Percentiles rank a stretch among this genome's conserved stretches.
phyloP scores from a whole-genome alignment of 192 early-diverging fungal genomes.

The Chytriomyces sp. region DNA sequence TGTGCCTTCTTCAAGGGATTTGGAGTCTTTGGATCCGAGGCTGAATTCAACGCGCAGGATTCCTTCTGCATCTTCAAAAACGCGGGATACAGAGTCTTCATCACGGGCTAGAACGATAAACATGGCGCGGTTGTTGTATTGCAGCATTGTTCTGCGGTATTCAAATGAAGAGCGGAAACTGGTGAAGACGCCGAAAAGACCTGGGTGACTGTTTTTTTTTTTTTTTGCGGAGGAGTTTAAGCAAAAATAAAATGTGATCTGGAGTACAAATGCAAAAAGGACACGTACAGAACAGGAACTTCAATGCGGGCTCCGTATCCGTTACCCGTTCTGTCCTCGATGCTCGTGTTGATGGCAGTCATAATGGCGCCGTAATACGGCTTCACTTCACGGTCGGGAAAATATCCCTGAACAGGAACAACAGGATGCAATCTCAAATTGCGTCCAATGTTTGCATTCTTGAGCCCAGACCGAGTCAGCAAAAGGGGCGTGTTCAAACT shows the following conservation, averaged over 20 bases:
- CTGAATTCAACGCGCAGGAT: constrained; percentile 56
- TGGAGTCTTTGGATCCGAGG: constrained; percentile 58
- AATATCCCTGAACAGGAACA: constrained; percentile 65
- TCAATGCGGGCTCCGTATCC: constrained; percentile 74
- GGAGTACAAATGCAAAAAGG: too few relatives aligned
- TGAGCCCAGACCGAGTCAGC: constrained; percentile 67
- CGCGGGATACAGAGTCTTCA: constrained; percentile 54
- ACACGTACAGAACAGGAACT: constrained; percentile 16
- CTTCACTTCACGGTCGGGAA: constrained; percentile 56
- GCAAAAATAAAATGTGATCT: too few relatives aligned
- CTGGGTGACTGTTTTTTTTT: constrained; percentile 61
- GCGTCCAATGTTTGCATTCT: constrained; percentile 70
- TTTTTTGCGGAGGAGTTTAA: too few relatives aligned
- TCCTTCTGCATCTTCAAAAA: constrained; percentile 53
- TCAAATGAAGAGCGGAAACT: constrained; percentile 58
- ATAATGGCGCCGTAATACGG: constrained; percentile 60
- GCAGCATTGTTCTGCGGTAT: constrained; percentile 61
- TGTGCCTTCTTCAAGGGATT: constrained; percentile 52
- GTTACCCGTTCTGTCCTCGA: constrained; percentile 63
- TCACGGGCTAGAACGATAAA: constrained; percentile 68
- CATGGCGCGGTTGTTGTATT: constrained; percentile 52
- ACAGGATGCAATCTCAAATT: constrained; percentile 72
- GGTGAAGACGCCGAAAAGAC: constrained; percentile 41
- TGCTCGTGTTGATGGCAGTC: constrained; percentile 65
- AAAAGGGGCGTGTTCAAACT: constrained; percentile 71